A percentile compares a stretch with the other conserved stretches of the same genome.
These are phyloP conservation scores for Emmonsiellopsis sp. DNA, from an alignment of 2,329 filamentous ascomycete species.

Conservation along the genomic window DNA sequence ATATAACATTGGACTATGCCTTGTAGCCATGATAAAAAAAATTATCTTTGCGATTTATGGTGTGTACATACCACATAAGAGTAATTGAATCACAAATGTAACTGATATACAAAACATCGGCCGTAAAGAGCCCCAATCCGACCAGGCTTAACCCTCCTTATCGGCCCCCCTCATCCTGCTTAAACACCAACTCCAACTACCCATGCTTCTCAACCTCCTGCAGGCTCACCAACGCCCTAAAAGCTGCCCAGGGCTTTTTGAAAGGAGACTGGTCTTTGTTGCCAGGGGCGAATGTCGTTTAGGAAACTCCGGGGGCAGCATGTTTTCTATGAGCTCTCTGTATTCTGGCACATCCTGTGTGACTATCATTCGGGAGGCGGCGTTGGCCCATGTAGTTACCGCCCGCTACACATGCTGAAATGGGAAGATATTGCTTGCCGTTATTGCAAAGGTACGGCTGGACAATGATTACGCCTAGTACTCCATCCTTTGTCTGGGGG, in stretches of 20 bases:
- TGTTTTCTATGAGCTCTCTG: not conserved
- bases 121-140: too few species aligned
- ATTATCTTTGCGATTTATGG: too few species aligned
- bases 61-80: too few species aligned
- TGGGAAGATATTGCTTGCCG: slow-evolving; percentile 3
- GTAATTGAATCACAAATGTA: too few species aligned
- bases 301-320: not conserved
- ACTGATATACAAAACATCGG: too few species aligned
- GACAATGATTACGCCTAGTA: slow-evolving; percentile 7
- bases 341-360: not conserved
- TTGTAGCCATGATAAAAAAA: too few species aligned
- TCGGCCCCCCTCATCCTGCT: not conserved
- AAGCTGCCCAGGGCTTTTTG: slow-evolving; percentile 3
- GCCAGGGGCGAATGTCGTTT: not conserved
- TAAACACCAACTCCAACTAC: slow-evolving; percentile 8
- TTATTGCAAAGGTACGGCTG: slow-evolving; percentile 5
- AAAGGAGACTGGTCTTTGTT: not conserved
- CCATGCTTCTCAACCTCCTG: slow-evolving; percentile 4
- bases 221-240: slow-evolving; percentile 6
- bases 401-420: slow-evolving; percentile 3
- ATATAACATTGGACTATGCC: too few species aligned
- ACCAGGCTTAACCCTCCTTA: not conserved
- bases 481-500: not conserved
- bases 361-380: not conserved
- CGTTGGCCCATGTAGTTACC: slow-evolving; percentile 5